Evolutionary conservation across 371 early-diverging fungal species (phyloP), one percentile per base, ranked within the genome.

Genomic region (Globomyces sp.): DNA sequence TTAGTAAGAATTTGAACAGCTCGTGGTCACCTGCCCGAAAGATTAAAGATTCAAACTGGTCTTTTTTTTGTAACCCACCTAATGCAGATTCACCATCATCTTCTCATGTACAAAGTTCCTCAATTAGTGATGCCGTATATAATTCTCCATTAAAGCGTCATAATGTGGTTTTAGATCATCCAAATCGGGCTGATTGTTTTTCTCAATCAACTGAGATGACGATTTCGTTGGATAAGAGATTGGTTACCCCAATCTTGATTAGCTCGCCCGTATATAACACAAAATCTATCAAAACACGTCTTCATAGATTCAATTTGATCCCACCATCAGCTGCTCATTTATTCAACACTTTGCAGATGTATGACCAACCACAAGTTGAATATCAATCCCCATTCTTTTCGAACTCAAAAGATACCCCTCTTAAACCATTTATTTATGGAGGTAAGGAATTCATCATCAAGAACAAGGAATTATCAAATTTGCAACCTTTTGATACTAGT

Each of bases 361-460:
- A 71, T 37, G 64, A 68, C 0, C 46, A 85, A 0, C 80, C 80
- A 0, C 71, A 74, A 40, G 66, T 77, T 3, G 67, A 77, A 0
- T 86, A 90, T 48, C 76, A 74, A 37, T 83, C 82, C 43, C 91
- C 93, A 0, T 83, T 75, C 43, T 92, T 83, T 59, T 83, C 85
- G 6, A 77, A 86, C 44, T 61, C 73, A 0, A 43, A 58, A 1
- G 81, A 91, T 68, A 77, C 79, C 0, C 86, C 90, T 0, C 65
- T 70, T 2, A 55, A 55, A 36, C 55, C 55, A 10, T 34, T 55
- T 24, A 4, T 6, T 55, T 55, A 55, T 39, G 55, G 36, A 34
- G 55, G 55, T 36, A 55, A 4, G 6, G 11, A 6, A 34, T 55
- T 55, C 71, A 64, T 13, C 67, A 74, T 8, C 82, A 3, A 63